Conservation (phyloP, 2,329 filamentous ascomycete species). For the Pyrenophora teres region DNA sequence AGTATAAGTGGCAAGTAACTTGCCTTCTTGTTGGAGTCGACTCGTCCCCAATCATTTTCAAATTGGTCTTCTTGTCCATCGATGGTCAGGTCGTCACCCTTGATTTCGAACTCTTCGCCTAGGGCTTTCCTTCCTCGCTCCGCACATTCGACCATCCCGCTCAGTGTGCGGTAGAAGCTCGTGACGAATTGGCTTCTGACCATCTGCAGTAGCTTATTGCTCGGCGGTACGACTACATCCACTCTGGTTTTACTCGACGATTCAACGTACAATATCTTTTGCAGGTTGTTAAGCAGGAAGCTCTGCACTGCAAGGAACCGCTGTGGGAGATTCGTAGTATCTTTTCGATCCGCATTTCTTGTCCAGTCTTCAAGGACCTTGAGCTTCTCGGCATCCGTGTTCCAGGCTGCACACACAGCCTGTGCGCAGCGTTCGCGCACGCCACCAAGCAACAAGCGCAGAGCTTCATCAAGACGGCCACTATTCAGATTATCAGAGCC, state of each 20-base stretch:
- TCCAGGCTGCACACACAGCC: constrained; percentile 89
- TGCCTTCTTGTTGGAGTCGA: constrained; percentile 47
- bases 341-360: constrained; percentile 76
- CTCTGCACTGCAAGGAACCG: constrained; percentile 86
- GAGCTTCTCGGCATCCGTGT: constrained; percentile 88
- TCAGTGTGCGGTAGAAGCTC: constrained; percentile 90
- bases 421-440: constrained; percentile 84
- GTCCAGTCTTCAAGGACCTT: constrained; percentile 95
- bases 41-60: constrained; percentile 32
- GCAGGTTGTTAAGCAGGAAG: constrained; percentile 80
- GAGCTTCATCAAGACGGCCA: constrained; percentile 64
- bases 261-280: constrained; percentile 94
- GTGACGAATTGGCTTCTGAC: constrained; percentile 91
- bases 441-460: constrained; percentile 75
- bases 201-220: constrained; percentile 85
- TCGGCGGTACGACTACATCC: constrained; percentile 83
- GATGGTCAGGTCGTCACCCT: constrained; percentile 55
- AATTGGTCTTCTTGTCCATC: constrained; percentile 33
- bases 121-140: constrained; percentile 72
- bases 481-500: constrained; percentile 63
- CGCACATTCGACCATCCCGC: constrained; percentile 96
- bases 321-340: constrained; percentile 88
- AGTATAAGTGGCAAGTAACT: not conserved
- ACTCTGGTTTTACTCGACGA: constrained; percentile 75
- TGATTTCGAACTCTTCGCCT: constrained; percentile 60